Evolutionary conservation across 441 rosid species (phyloP), one percentile per base, ranked within the genome.

Genomic region (Cnidoscolus chayamansa): DNA sequence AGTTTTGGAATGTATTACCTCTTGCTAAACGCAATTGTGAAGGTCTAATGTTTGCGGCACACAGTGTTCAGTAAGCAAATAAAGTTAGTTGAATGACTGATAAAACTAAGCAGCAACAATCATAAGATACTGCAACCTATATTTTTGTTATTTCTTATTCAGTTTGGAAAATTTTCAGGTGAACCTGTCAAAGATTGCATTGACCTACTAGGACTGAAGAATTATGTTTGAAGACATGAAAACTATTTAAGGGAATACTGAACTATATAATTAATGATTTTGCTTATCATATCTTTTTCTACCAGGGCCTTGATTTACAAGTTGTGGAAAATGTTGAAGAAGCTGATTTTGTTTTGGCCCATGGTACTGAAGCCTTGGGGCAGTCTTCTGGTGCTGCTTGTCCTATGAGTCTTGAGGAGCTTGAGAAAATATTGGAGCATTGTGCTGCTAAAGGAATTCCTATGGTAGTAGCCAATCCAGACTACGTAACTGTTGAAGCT

Each of bases 391-490:
- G 93, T 25, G 67, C 75, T 50, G 83, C 81, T 67, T 70, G 74
- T 72, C 90, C 92, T 10, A 82, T 63, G 88, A 72, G 77, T 61
- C 85, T 94, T 10, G 86, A 90, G 61, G 90, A 83, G 73, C 88
- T 90, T 25, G 96, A 92, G 84, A 86, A 88, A 81, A 84, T 92
- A 77, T 83, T 90, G 85, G 93, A 84, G 84, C 81, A 37, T 17
- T 85, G 93, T 75, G 97, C 88, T 70, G 82, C 84, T 81, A 78
- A 81, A 84, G 81, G 74, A 76, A 85, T 94, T 71, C 98, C 97
- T 8, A 88, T 94, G 97, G 86, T 92, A 16, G 98, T 94, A 57
- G 97, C 94, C 30, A 94, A 92, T 83, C 98, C 96, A 72, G 97
- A 92, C 76, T 94, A 80, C 67, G 97, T 92, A 57, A 92, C 97